Evolutionary conservation across 2,329 filamentous ascomycete genomes (phyloP).

Genomic region (Penicillium sp.): DNA sequence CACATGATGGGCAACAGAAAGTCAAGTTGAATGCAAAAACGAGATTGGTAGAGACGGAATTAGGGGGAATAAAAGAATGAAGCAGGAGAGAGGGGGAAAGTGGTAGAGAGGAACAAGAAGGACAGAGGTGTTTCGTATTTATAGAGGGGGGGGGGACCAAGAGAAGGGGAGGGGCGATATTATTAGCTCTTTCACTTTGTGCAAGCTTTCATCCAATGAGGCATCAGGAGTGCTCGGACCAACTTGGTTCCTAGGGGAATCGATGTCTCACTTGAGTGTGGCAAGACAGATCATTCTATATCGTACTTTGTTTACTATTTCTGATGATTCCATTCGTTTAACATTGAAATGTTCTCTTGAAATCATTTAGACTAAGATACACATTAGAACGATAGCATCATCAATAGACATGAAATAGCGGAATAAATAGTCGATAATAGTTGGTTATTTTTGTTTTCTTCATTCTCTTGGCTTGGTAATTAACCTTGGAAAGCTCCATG

Average conservation of each 20-base stretch:
- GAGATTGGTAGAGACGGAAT: background rate
- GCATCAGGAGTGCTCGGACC: slow-evolving; percentile 2
- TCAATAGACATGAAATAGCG: background rate
- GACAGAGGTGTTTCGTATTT: slow-evolving; percentile 22
- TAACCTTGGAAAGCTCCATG: background rate
- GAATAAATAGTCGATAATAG: background rate
- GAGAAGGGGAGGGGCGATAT: slow-evolving; percentile 20
- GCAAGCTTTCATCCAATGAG: slow-evolving; percentile 9
- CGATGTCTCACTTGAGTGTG: slow-evolving; percentile 18
- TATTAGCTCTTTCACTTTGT: slow-evolving; percentile 17
- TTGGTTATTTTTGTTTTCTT: background rate
- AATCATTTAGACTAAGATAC: too few species aligned
- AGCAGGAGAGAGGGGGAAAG: background rate
- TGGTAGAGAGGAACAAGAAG: background rate
- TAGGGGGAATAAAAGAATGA: slow-evolving; percentile 2
- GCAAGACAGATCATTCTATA: background rate
- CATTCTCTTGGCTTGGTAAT: background rate
- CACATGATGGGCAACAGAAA: slow-evolving; percentile 33
- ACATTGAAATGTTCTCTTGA: too few species aligned
- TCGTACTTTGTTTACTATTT: too few species aligned
- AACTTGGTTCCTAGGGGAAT: slow-evolving; percentile 12
- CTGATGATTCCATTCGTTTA: too few species aligned
- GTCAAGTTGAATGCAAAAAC: background rate
- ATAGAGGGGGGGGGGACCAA: slow-evolving; percentile 20
- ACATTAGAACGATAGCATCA: background rate